Base-by-base conservation (phyloP, 176 grass and related monocot genomes). In the Alloteropsis semialata region DNA sequence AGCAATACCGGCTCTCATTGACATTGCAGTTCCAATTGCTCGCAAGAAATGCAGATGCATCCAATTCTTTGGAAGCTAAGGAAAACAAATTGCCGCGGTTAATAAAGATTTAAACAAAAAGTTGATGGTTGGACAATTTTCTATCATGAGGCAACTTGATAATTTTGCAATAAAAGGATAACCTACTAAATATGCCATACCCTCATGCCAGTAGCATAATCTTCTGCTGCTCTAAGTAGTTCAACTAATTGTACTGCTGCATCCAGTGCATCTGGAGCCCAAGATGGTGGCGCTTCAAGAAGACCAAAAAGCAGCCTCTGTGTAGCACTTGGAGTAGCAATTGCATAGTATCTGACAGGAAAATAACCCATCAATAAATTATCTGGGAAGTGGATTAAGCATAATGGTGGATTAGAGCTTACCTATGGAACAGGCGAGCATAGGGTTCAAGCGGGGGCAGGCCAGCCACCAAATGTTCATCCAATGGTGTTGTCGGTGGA, bases 181-280 rank as follows among this genome's bases (percentile, higher is more conserved):
- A 45, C 17, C 1, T 76, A 57, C 79, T 11, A 37, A 69, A 72
- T 33, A 85, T 70, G 45, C 43, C 72, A 82, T 91, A 99, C 97
- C 93, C 89, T 85, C 93, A 94, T 92, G 80, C 97, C 93, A 64
- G 85, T 89, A 39, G 89, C 89, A 65, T 99, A 99, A 82, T 99
- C 97, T 91, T 99, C 97, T 55, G 93, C 97, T 70, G 97, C 93
- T 87, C 97, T 80, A 81, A 99, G 97, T 78, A 99, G 97, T 89
- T 99, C 97, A 80, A 99, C 97, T 83, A 99, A 91, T 84, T 99
- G 97, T 65, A 99, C 97, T 42, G 97, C 97, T 73, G 97, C 97
- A 85, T 99, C 97, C 72, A 99, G 89, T 85, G 97, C 97, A 83
- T 99, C 97, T 65, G 97, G 97, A 60, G 97, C 97, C 97, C 97